These are phyloP conservation scores for Kwoniella sp. DNA, from an alignment of 768 basidiomycete genomes.

Conservation along the genomic window DNA sequence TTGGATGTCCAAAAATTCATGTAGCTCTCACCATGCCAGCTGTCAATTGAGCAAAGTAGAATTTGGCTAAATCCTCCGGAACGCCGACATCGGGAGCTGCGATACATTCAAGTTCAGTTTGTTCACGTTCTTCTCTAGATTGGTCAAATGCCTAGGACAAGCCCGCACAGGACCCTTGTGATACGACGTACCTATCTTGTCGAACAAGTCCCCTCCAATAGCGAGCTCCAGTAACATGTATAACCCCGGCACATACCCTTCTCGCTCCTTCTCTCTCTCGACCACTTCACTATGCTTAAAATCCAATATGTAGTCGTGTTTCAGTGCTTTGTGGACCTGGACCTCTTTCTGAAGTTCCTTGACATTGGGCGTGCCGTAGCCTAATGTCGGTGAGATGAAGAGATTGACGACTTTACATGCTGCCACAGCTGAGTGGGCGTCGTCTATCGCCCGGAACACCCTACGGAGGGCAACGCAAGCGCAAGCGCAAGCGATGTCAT, in stretches of 20 bases:
- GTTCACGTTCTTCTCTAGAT: background rate
- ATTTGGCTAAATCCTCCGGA: conserved; percentile 80
- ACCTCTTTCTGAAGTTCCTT: conserved; percentile 91
- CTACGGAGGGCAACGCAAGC: conserved; percentile 57
- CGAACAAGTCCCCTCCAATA: conserved; percentile 91
- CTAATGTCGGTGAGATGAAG: conserved; percentile 39
- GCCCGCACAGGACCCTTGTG: no score
- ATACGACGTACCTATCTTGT: conserved; percentile 82
- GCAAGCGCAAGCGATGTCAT: background rate
- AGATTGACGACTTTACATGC: conserved; percentile 83
- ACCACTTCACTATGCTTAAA: conserved; percentile 78
- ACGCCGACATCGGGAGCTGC: conserved; percentile 88
- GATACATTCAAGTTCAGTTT: no score
- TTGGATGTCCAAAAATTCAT: no score
- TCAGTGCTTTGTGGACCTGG: conserved; percentile 77
- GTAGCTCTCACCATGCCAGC: conserved; percentile 70
- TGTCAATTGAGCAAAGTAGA: conserved; percentile 84
- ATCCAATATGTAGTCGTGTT: conserved; percentile 77
- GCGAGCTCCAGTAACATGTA: conserved; percentile 94
- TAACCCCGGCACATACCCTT: conserved; percentile 71
- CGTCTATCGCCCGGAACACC: conserved; percentile 79
- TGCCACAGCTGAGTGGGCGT: conserved; percentile 63
- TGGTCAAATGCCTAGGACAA: background rate
- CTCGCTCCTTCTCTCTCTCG: conserved; percentile 60
- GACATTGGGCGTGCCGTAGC: conserved; percentile 62